A percentile compares a stretch with the other conserved stretches of the same genome.
Evolutionary conservation across 768 basidiomycete genomes (phyloP).

Genomic region (Clathrus columnatus): DNA sequence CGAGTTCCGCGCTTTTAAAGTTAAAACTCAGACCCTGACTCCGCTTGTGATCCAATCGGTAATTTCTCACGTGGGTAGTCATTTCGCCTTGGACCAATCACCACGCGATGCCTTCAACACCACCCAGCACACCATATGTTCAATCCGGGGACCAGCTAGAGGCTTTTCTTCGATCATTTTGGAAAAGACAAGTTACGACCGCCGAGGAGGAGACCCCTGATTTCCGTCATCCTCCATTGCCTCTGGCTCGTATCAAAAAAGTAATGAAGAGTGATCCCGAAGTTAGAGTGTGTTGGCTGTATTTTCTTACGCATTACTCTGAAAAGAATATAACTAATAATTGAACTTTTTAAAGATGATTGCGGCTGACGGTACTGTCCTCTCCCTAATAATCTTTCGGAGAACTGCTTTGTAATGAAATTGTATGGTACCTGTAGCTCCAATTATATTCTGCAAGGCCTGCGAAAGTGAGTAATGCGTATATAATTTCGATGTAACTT

Average conservation of each 20-base stretch:
- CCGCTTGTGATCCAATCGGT: neutral
- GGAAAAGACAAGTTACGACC: constrained; percentile 80
- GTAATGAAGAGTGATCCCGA: constrained; percentile 99
- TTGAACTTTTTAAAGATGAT: constrained; percentile 65
- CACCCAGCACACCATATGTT: constrained; percentile 46
- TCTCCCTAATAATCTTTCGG: constrained; percentile 5
- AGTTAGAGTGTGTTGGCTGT: constrained; percentile 63
- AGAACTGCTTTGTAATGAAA: neutral
- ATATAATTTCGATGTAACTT: neutral
- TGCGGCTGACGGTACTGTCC: constrained; percentile 77
- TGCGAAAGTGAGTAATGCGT: constrained; percentile 75
- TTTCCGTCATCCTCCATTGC: constrained; percentile 79
- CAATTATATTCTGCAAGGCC: constrained; percentile 94
- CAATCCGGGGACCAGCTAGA: constrained; percentile 81
- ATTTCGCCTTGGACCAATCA: constrained; percentile 8
- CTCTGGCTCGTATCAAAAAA: constrained; percentile 94
- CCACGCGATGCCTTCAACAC: constrained; percentile 11
- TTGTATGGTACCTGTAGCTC: constrained; percentile 40
- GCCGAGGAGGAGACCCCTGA: constrained; percentile 87
- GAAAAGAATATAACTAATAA: neutral
- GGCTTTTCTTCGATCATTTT: constrained; percentile 78
- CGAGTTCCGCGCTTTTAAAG: no score
- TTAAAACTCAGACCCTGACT: neutral
- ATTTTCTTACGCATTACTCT: neutral
- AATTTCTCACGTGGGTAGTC: constrained; percentile 1